phyloP scores from a whole-genome alignment of 257 asterid species.

The Apocynum venetum region DNA sequence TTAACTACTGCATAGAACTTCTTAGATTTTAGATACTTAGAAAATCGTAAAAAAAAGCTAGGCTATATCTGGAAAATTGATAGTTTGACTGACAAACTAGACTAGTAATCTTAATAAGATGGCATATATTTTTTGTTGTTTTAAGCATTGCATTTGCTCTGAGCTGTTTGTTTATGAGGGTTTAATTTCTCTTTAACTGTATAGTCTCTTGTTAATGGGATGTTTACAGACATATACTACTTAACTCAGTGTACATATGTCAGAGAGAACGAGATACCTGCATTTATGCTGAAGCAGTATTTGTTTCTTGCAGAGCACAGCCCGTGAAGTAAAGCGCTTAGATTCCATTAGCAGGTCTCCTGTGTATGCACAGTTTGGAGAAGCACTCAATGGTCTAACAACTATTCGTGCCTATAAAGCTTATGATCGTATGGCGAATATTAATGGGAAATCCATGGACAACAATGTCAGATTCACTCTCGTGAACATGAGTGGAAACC shows the following conservation, averaged over 20 bases:
- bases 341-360: slow-evolving; percentile 93
- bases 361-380: slow-evolving; percentile 97
- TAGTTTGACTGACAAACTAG: neutral
- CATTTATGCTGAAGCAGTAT: neutral
- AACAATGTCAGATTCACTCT: slow-evolving; percentile 82
- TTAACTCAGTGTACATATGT: neutral
- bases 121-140: neutral
- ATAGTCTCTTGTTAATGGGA: neutral
- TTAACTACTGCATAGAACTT: neutral
- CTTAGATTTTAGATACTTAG: neutral
- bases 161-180: neutral
- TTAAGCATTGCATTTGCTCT: neutral
- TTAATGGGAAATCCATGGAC: slow-evolving; percentile 92
- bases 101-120: neutral
- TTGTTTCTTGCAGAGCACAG: slow-evolving; percentile 67
- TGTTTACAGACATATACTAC: neutral
- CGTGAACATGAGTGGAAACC: slow-evolving; percentile 84
- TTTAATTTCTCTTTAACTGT: neutral
- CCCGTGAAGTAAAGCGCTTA: slow-evolving; percentile 93
- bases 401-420: slow-evolving; percentile 97
- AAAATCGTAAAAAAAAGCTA: neutral
- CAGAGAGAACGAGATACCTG: neutral
- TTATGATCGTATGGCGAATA: slow-evolving; percentile 79
- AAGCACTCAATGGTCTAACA: slow-evolving; percentile 84
- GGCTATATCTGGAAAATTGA: neutral